Base-by-base conservation (phyloP, 306 rosid species). In the Sesbania bispinosa region DNA sequence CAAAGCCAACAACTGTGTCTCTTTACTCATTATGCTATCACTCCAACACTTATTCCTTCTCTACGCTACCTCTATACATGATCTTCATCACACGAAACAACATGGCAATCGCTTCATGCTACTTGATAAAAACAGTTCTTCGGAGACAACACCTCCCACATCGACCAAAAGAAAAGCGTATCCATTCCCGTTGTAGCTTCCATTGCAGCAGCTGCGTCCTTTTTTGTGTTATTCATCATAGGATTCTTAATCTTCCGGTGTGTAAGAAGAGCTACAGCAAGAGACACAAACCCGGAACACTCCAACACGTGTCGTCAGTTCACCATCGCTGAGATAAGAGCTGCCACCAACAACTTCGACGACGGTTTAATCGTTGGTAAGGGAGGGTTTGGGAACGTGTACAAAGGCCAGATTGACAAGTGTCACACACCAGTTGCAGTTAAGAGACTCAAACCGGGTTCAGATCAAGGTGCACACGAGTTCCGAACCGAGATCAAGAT, bases 301-400 rank as follows among this genome's bases (percentile, higher is more conserved):
- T 62, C 65, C 0, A 52, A 59, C 69, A 10, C 54, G 2, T 54
- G 84, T 55, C 83, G 78, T 6, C 42, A 47, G 15, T 83, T 83
- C 32, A 48, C 81, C 1, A 4, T 79, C 10, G 19, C 27, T 3
- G 79, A 83, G 68, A 83, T 83, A 57, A 75, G 2, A 58, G 68
- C 74, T 1, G 83, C 86, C 18, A 83, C 86, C 14, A 51, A 59
- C 38, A 51, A 79, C 61, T 83, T 83, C 16, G 64, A 75, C 27
- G 50, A 51, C 0, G 6, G 8, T 16, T 21, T 54, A 4, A 79
- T 79, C 4, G 27, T 83, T 11, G 86, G 86, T 0, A 36, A 5
- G 0, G 86, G 86, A 41, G 86, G 86, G 1, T 83, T 83, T 11
- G 84, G 83, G 3, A 4, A 41, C 38, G 83, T 82, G 18, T 82